phyloP scores from a whole-genome alignment of 2,329 filamentous ascomycete species.

The Trichoderma aggressivum region DNA sequence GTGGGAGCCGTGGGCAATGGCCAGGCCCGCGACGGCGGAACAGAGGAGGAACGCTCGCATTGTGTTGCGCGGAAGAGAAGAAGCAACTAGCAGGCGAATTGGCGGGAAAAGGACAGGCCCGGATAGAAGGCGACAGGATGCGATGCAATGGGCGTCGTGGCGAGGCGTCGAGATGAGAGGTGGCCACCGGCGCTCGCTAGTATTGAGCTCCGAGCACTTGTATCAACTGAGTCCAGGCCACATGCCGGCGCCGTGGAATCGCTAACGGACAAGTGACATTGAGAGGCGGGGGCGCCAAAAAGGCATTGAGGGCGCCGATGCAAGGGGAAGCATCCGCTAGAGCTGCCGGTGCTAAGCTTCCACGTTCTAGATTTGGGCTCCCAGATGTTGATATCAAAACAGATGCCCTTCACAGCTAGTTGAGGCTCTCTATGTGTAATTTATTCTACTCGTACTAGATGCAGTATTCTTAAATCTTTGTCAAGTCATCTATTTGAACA shows the following conservation, averaged over 20 bases:
- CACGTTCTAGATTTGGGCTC: neutral
- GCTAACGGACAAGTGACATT: neutral
- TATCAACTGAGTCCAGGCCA: neutral
- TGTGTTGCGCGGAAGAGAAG: neutral
- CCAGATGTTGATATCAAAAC: neutral
- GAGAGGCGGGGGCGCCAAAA: neutral
- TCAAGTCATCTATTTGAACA: neutral
- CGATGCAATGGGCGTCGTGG: neutral
- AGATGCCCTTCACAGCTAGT: neutral
- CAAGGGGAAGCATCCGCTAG: neutral
- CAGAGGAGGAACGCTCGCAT: conserved; percentile 32
- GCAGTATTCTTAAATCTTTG: neutral
- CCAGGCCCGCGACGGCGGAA: conserved; percentile 41
- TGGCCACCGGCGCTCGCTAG: neutral
- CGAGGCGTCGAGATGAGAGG: neutral
- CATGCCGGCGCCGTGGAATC: neutral
- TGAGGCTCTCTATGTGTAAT: neutral
- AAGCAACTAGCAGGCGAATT: neutral
- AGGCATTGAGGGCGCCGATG: neutral
- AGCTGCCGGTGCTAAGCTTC: neutral
- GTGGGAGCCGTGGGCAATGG: conserved; percentile 53
- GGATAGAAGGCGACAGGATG: neutral
- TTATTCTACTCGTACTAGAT: neutral
- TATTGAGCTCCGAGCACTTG: neutral
- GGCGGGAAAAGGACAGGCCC: too few relatives aligned